These are phyloP conservation scores for Saturnispora sekii DNA, from an alignment of 805 yeast genomes.

Conservation along the genomic window DNA sequence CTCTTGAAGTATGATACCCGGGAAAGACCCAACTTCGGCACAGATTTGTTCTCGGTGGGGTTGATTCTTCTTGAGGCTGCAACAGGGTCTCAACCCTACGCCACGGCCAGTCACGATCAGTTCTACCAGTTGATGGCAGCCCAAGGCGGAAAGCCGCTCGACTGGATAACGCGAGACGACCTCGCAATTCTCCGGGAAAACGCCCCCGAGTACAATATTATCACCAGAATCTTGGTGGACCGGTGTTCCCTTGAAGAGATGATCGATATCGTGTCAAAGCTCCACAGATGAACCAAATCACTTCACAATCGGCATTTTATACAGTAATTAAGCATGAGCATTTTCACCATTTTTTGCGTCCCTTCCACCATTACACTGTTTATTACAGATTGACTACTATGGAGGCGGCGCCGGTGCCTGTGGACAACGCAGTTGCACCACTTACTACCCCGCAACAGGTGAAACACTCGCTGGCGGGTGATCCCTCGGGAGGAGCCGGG, in stretches of 20 bases:
- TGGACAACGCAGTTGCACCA: constrained; percentile 4
- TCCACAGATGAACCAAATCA: too few relatives aligned
- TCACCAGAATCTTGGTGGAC: constrained; percentile 23
- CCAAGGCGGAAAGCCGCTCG: constrained; percentile 26
- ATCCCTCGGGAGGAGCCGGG: neutral
- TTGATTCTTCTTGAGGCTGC: constrained; percentile 35
- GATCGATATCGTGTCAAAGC: neutral
- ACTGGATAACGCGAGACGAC: constrained; percentile 23
- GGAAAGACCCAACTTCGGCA: constrained; percentile 16
- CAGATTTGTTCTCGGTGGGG: constrained; percentile 41
- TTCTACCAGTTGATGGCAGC: constrained; percentile 27
- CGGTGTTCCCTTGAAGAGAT: constrained; percentile 21
- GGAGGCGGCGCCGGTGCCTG: constrained; percentile 5
- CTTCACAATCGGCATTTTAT: too few relatives aligned
- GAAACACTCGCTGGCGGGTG: constrained; percentile 8
- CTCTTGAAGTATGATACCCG: constrained; percentile 26
- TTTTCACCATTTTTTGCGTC: neutral
- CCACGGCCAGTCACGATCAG: constrained; percentile 20
- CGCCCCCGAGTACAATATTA: constrained; percentile 13
- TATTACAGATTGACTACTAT: neutral
- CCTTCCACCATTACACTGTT: neutral
- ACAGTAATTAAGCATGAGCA: too few relatives aligned
- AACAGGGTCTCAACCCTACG: constrained; percentile 37
- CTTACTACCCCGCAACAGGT: constrained; percentile 9
- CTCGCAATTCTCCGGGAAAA: constrained; percentile 17